Base-by-base conservation (phyloP, 768 basidiomycete species). In the Pleurotus pulmonarius region DNA sequence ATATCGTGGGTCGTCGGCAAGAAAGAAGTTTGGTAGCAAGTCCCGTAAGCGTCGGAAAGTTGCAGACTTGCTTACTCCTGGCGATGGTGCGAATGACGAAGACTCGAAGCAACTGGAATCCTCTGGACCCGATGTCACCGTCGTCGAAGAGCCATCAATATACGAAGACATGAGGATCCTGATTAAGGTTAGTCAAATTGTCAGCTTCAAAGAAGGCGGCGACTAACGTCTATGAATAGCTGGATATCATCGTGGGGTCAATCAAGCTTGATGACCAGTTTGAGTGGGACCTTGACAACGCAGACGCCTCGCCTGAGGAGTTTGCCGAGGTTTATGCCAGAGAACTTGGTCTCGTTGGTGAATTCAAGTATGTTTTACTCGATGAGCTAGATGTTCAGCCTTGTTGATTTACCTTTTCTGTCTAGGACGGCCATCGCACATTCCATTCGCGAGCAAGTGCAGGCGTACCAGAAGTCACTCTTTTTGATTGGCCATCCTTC, bases 211-310 rank as follows among this genome's bases (percentile, higher is more conserved):
- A 34, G 29, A 34, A 34, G 29, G 41, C 41, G 20, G 41, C n/a
- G 41, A 44, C 41, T 44, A 7, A 44, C 29, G 48, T 34, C 45
- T 12, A 26, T 25, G 16, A 52, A 15, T 65, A 98, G 94, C 82
- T 99, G 59, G 96, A 98, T 71, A 93, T 98, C 71, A 92, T 94
- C 55, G 88, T 95, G 55, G 96, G 93, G 20, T 85, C 88, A 5
- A 84, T 94, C 75, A 94, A 95, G 69, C 81, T 99, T 20, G 90
- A 93, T 56, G 97, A 99, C 70, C 90, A 94, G 65, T 96, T 98
- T 65, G 97, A 98, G 68, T 99, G 97, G 97, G 96, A 99, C 69
- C 71, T 98, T 38, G 88, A 88, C 62, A 93, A 90, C 56, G 72
- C 76, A 18, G 77, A 80, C 46, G 88, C 91, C 3, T 88, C 88